Evolutionary conservation across 768 basidiomycete genomes (phyloP).

Genomic region (Dioszegia crocea): DNA sequence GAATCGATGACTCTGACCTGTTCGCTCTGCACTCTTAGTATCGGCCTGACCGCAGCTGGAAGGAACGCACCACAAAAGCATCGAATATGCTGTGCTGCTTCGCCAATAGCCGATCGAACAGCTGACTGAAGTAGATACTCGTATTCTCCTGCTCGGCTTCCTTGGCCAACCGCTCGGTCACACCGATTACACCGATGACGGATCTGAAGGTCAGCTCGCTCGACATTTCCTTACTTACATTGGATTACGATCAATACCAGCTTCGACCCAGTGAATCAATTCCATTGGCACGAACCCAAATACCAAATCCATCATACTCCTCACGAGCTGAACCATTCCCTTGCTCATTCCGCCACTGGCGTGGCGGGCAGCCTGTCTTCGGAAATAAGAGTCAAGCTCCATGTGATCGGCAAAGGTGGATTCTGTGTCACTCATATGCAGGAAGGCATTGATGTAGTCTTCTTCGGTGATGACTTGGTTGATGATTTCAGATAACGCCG

Average conservation of each 20-base stretch:
- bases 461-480: slow-evolving; percentile 72
- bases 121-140: slow-evolving; percentile 61
- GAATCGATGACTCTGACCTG: slow-evolving; percentile 84
- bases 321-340: slow-evolving; percentile 71
- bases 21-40: slow-evolving; percentile 58
- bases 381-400: slow-evolving; percentile 88
- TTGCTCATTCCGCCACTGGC: slow-evolving; percentile 58
- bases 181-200: slow-evolving; percentile 73
- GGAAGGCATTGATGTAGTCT: slow-evolving; percentile 82
- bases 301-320: slow-evolving; percentile 87
- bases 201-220: slow-evolving; percentile 57
- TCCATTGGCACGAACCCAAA: slow-evolving; percentile 87
- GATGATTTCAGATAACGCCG: slow-evolving; percentile 67
- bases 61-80: slow-evolving; percentile 54
- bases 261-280: slow-evolving; percentile 78
- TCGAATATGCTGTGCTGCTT: slow-evolving; percentile 73
- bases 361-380: slow-evolving; percentile 77
- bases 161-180: slow-evolving; percentile 67
- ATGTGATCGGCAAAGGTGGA: slow-evolving; percentile 95
- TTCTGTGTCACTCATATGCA: slow-evolving; percentile 82
- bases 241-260: slow-evolving; percentile 66
- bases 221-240: slow-evolving; percentile 1
- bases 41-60: background rate
- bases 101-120: slow-evolving; percentile 77
- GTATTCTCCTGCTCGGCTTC: slow-evolving; percentile 79